Evolutionary conservation across 345 rosid species (phyloP), one percentile per base, ranked within the genome.

Genomic region (Alliaria petiolata): DNA sequence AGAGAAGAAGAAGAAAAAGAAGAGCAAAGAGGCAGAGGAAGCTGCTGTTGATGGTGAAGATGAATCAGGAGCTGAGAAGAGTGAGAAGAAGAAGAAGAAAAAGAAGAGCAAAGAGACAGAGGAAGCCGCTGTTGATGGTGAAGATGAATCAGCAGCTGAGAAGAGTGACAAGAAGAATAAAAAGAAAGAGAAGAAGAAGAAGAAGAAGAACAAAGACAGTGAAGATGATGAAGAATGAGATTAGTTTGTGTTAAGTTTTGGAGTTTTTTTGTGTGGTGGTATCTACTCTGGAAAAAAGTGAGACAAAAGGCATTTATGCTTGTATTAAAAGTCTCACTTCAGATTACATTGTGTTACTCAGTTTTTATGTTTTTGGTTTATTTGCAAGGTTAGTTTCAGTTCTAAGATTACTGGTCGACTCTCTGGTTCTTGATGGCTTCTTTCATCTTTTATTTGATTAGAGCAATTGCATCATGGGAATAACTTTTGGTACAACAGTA

Each of bases 1-100:
- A 80, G 87, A 92, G 81, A 88, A 86, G 72, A 78, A 82, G 59
- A 85, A 87, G 78, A 89, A 91, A 85, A 92, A 88, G 84, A 89
- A 85, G 77, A 78, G 83, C 60, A 87, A 85, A 72, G 91, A 80
- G 40, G 63, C 75, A 0, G 85, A 79, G 30, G 92, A 80, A 65
- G 84, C 53, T 5, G 63, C 58, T 17, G 60, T 51, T 40, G 75
- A 82, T 52, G 85, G 74, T 0, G 85, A 72, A 65, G 75, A 67
- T 66, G 86, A 75, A 36, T 70, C 69, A 3, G 74, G 66, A 61
- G 83, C 76, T 4, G 86, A 79, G 45, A 78, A 81, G 62, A 91
- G 89, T 57, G 86, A 83, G 85, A 33, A 90, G 82, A 87, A 85
- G 64, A 78, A 82, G 62, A 85, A 87, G 78, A 89, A 91, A 87